A percentile compares a stretch with the other conserved stretches of the same genome.
Evolutionary conservation across 2,329 filamentous ascomycete genomes (phyloP).

Genomic region (Atkinsonella hypoxylon): DNA sequence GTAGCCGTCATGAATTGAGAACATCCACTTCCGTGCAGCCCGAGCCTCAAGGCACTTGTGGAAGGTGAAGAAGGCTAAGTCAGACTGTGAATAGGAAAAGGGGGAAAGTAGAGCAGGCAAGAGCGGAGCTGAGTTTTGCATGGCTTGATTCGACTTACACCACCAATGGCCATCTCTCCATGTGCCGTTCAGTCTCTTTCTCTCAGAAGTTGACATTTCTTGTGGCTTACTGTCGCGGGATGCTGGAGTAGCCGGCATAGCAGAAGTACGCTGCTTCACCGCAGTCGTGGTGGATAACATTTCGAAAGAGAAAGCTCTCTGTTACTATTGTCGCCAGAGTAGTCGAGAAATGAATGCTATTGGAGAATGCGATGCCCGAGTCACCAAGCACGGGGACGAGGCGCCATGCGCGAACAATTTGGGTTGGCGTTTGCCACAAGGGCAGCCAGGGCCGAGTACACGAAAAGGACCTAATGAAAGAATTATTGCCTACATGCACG

Average conservation of each 20-base stretch:
- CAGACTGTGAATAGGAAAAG: not conserved
- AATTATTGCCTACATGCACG: not conserved
- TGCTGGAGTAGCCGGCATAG: not conserved
- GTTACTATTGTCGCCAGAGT: not conserved
- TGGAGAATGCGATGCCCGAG: not conserved
- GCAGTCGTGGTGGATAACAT: constrained; percentile 1
- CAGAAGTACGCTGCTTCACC: not conserved
- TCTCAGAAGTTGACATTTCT: constrained; percentile 15
- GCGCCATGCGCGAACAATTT: too few relatives aligned
- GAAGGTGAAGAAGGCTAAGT: not conserved
- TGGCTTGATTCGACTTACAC: constrained; percentile 17
- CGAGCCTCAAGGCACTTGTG: not conserved
- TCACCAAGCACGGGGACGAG: not conserved
- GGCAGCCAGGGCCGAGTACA: not conserved
- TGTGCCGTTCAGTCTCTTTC: constrained; percentile 21
- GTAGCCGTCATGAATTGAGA: not conserved
- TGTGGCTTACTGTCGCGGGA: constrained; percentile 6
- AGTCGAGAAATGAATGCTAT: not conserved
- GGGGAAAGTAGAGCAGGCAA: not conserved
- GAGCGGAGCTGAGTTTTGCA: not conserved
- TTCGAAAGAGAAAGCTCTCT: not conserved
- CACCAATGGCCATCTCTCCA: constrained; percentile 24
- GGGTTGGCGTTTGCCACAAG: not conserved
- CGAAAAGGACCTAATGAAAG: not conserved
- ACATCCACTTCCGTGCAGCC: not conserved